Evolutionary conservation across 2,329 filamentous ascomycete genomes (phyloP).

Genomic region (Ceratocystis alfenasii): DNA sequence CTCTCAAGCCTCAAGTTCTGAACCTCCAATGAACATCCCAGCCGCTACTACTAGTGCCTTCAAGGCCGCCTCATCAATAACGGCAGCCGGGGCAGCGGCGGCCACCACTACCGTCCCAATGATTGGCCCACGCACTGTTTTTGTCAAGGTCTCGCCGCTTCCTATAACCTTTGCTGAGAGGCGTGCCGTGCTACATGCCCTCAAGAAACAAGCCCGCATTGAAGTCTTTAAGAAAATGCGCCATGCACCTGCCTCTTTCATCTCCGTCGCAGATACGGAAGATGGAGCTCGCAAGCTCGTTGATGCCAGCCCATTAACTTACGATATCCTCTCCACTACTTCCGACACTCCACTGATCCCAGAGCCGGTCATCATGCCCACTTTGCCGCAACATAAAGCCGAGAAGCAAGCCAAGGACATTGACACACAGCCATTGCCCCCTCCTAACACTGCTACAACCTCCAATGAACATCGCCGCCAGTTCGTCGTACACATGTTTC

Average conservation of each 20-base stretch:
- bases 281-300: slow-evolving; percentile 34
- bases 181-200: slow-evolving; percentile 41
- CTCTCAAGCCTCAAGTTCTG: neutral
- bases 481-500: slow-evolving; percentile 35
- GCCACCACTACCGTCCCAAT: neutral
- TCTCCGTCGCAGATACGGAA: slow-evolving; percentile 36
- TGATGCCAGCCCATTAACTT: slow-evolving; percentile 37
- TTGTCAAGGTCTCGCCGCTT: slow-evolving; percentile 39
- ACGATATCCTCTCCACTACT: slow-evolving; percentile 29
- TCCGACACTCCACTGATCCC: slow-evolving; percentile 6
- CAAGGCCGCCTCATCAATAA: neutral
- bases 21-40: neutral
- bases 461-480: slow-evolving; percentile 29
- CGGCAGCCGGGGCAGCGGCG: neutral
- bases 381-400: slow-evolving; percentile 15
- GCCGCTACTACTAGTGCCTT: neutral
- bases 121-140: slow-evolving; percentile 20
- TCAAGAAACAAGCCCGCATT: slow-evolving; percentile 39
- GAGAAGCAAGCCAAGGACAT: slow-evolving; percentile 5
- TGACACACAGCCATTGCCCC: slow-evolving; percentile 27
- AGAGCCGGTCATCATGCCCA: slow-evolving; percentile 19
- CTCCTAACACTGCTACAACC: slow-evolving; percentile 27
- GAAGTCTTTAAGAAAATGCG: slow-evolving; percentile 42
- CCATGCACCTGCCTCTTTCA: slow-evolving; percentile 38
- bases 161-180: slow-evolving; percentile 44